Base-by-base conservation (phyloP, 768 basidiomycete species). In the Boletus reticuloceps region DNA sequence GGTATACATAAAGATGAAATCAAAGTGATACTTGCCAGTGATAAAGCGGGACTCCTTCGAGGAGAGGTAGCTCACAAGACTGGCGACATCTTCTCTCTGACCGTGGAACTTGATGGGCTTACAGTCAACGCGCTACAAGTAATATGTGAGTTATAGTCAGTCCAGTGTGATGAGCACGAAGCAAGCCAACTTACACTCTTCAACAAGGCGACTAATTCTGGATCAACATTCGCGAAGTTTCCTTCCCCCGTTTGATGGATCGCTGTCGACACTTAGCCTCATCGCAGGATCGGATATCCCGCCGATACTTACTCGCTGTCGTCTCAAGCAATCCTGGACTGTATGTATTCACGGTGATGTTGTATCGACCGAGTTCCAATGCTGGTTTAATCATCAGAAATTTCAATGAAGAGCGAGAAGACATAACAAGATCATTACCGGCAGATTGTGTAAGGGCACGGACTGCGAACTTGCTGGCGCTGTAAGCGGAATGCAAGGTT, bases 311-410 rank as follows among this genome's bases (percentile, higher is more conserved):
- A 77, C 74, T 47, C 62, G 74, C 53, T 6, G 57, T 45, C 0
- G 70, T 76, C 1, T 57, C 25, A 27, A 72, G 66, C 1, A 53
- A 6, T 4, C 75, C 72, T 1, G 77, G 77, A 5, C 73, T 71
- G 37, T 77, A 77, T 1, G 71, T 56, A 39, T 75, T 75, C 4
- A 74, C 74, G 2, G 72, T 75, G n/a, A 76, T 74, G 1, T 58
- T 47, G 49, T 75, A 54, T 37, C 43, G 20, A 0, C 66, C 69
- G 17, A 73, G 60, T 54, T 77, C 76, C 29, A 45, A 16, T 6
- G 60, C 59, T 29, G 29, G 29, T 61, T 25, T n/a, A 29, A 29
- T 19, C 12, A 27, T 19, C 10, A 46, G 16, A 12, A 10, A 22
- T 20, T 1, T 38, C 16, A 25, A 22, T 39, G 4, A 22, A 9